A percentile compares a stretch with the other conserved stretches of the same genome.
Evolutionary conservation across 805 yeast genomes (phyloP).

Genomic region (Cyberlindnera mississippiensis): DNA sequence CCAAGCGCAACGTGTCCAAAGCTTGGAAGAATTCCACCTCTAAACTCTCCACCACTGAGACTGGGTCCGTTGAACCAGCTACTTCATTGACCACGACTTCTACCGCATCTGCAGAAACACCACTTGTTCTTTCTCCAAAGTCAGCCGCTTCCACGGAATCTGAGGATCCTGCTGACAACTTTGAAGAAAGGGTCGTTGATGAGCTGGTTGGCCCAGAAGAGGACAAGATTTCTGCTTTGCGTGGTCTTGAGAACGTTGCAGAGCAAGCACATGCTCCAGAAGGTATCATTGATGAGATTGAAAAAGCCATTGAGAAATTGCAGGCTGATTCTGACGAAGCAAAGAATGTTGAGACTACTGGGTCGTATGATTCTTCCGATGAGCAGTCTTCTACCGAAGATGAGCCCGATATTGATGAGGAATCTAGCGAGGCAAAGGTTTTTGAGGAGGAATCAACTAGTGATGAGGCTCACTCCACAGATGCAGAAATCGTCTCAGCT

Average conservation of each 20-base stretch:
- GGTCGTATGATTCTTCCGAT: neutral
- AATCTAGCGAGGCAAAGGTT: neutral
- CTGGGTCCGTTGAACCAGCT: neutral
- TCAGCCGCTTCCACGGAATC: neutral
- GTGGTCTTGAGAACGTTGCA: slow-evolving; percentile 5
- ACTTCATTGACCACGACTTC: neutral
- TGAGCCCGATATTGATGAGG: no score
- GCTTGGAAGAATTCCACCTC: neutral
- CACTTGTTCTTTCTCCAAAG: neutral
- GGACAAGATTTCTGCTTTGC: slow-evolving; percentile 3
- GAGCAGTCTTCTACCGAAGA: neutral
- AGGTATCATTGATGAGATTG: slow-evolving; percentile 4
- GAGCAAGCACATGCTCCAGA: slow-evolving; percentile 6
- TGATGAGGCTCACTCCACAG: slow-evolving; percentile 1
- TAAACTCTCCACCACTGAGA: neutral
- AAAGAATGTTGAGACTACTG: neutral
- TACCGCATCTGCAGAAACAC: neutral
- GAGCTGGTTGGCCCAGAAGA: neutral
- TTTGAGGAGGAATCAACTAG: neutral
- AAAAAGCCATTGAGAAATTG: slow-evolving; percentile 1
- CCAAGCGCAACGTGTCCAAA: slow-evolving; percentile 1
- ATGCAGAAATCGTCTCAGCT: neutral
- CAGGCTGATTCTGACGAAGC: slow-evolving; percentile 2
- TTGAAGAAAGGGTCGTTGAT: slow-evolving; percentile 3
- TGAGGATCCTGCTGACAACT: neutral